Conservation (phyloP, 2,329 filamentous ascomycete species). For the Aschersonia sp. region DNA sequence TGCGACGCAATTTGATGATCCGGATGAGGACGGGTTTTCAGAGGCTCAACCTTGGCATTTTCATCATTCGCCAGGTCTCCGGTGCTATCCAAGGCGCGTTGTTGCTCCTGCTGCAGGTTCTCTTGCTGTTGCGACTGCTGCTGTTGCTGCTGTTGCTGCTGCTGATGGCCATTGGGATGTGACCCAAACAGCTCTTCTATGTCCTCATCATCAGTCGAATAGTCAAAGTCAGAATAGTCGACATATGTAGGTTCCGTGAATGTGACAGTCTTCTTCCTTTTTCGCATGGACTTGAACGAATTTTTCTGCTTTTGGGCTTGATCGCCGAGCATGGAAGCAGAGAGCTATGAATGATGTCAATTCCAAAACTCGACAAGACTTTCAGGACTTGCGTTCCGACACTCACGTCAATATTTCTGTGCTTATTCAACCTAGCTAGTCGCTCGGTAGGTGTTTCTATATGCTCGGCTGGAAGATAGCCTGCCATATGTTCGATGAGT, state of each 20-base stretch:
- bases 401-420: constrained; percentile 90
- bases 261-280: constrained; percentile 73
- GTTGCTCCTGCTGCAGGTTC: constrained; percentile 5
- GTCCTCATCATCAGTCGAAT: constrained; percentile 60
- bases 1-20: constrained; percentile 24
- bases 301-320: constrained; percentile 66
- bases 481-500: constrained; percentile 27
- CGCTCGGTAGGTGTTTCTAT: constrained; percentile 96
- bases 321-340: constrained; percentile 47
- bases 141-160: constrained; percentile 13
- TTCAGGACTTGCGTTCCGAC: not conserved
- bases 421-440: constrained; percentile 87
- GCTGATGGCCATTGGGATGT: constrained; percentile 16
- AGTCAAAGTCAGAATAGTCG: constrained; percentile 76
- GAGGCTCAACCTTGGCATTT: constrained; percentile 38
- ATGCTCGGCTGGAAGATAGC: constrained; percentile 91
- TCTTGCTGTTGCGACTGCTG: constrained; percentile 14
- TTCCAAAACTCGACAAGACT: too few species aligned
- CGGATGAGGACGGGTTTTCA: constrained; percentile 31
- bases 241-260: constrained; percentile 78
- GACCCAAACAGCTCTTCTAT: constrained; percentile 29
- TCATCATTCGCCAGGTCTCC: constrained; percentile 29
- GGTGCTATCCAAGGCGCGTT: constrained; percentile 6
- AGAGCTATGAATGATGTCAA: constrained; percentile 28
- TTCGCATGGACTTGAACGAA: constrained; percentile 68